A percentile compares a stretch with the other conserved stretches of the same genome.
Evolutionary conservation across 140 eudicot genomes (phyloP).

Genomic region (Stevia rebaudiana): DNA sequence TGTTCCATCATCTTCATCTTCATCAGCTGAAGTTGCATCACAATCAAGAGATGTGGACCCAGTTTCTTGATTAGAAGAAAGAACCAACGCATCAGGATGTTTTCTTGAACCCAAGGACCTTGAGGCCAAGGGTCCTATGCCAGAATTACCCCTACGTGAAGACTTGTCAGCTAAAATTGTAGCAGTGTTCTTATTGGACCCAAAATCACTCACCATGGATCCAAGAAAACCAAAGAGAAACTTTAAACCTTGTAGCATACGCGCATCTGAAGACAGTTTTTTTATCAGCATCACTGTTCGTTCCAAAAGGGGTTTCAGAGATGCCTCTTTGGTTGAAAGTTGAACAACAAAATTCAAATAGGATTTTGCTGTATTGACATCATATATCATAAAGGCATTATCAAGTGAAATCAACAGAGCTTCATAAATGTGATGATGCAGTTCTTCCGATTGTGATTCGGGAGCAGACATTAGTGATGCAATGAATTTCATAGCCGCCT

Average conservation of each 20-base stretch:
- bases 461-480: conserved; percentile 47
- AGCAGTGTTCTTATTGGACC: conserved; percentile 38
- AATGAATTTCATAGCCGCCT: conserved; percentile 74
- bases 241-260: conserved; percentile 70
- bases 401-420: conserved; percentile 72
- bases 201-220: conserved; percentile 55
- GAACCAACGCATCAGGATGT: conserved; percentile 54
- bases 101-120: conserved; percentile 64
- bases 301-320: conserved; percentile 64
- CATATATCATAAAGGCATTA: conserved; percentile 63
- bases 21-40: conserved; percentile 95
- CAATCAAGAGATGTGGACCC: conserved; percentile 66
- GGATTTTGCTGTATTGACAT: conserved; percentile 63
- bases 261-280: conserved; percentile 69
- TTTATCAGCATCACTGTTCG: conserved; percentile 51
- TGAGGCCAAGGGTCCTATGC: conserved; percentile 46
- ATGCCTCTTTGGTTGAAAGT: conserved; percentile 63
- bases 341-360: conserved; percentile 66
- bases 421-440: conserved; percentile 57
- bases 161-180: conserved; percentile 50
- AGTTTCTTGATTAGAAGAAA: conserved; percentile 75
- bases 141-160: conserved; percentile 45
- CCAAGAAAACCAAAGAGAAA: conserved; percentile 65
- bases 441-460: conserved; percentile 44
- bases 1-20: conserved; percentile 98